These are phyloP conservation scores for Microcos paniculata DNA, from an alignment of 345 rosid genomes.

Conservation along the genomic window DNA sequence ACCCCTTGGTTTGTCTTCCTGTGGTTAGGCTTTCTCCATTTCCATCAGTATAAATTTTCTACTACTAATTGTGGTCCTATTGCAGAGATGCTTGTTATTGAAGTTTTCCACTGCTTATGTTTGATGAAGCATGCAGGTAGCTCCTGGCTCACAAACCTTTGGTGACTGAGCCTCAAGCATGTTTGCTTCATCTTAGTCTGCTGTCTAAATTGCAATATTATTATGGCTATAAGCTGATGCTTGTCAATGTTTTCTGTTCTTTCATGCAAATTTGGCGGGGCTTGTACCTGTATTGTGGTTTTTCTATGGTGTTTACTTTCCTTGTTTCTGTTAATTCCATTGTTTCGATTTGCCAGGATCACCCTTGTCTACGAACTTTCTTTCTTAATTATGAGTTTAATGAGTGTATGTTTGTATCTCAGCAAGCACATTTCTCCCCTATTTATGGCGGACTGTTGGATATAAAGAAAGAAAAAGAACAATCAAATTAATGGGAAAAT, in stretches of 20 bases:
- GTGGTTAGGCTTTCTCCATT: conserved; percentile 41
- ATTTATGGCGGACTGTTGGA: too few species aligned
- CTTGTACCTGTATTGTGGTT: too few species aligned
- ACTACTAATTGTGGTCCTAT: neutral
- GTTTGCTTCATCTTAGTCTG: neutral
- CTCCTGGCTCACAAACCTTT: neutral
- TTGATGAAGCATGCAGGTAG: neutral
- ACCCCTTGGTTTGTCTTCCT: conserved; percentile 50
- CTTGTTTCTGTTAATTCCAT: too few species aligned
- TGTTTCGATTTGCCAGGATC: too few species aligned
- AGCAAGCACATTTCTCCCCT: too few species aligned
- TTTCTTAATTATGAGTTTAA: too few species aligned
- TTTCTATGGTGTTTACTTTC: too few species aligned
- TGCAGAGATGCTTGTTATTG: neutral
- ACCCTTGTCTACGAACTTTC: too few species aligned
- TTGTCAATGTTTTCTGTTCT: neutral
- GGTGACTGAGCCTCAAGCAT: neutral
- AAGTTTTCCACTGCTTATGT: neutral
- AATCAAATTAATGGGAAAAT: too few species aligned
- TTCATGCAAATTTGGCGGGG: too few species aligned
- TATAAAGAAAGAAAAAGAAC: too few species aligned
- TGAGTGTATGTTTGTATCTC: too few species aligned
- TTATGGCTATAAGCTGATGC: neutral
- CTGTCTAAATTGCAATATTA: neutral
- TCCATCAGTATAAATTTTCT: conserved; percentile 1